Base-by-base conservation (phyloP, 495 filamentous ascomycete species). In the Thozetella sp. region DNA sequence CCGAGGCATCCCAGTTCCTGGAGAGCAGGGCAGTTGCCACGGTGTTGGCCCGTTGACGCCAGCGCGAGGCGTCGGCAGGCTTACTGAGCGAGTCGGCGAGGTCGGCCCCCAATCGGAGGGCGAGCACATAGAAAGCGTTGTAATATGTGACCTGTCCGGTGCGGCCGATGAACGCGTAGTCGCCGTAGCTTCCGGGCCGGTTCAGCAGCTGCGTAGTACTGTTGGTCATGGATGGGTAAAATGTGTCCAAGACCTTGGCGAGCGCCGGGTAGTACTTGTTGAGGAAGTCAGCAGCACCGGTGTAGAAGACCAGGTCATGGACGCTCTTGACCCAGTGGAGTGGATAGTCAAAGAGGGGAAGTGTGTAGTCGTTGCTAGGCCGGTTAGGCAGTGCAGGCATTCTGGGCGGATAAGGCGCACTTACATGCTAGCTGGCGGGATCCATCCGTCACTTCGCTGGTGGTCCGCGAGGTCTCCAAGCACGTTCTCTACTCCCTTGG, bases 101-200 rank as follows among this genome's bases (percentile, higher is more conserved):
- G 10, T 68, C 63, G 1, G 79, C 74, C n/a, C 76, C 76, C 13
- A 67, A 68, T 25, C 67, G 62, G 4, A 82, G 63, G 2, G 77
- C 77, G 15, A 76, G 71, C 24, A 76, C 72, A 56, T 82, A 82
- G 10, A 82, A 65, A 3, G 75, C 76, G 55, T 77, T 82, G 69
- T 79, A 79, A 58, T 82, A 82, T 0, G 79, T 77, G 2, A 79
- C 73, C 22, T 70, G 58, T 12, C 77, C 77, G 58, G 63, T 71
- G n/a, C 77, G 74, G n/a, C 65, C 62, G 2, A 80, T 65, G 58
- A 82, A 82, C n/a, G 74, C 77, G 56, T 75, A 82, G 61, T 82
- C 79, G 4, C 79, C 79, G 57, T 80, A 80, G 22, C 69, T 67
- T 34, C 61, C 67, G 20, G 65, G 72, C 25, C 76, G 74, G 53